Evolutionary conservation across 768 basidiomycete species (phyloP).

Genomic region (Leccinum boreale): DNA sequence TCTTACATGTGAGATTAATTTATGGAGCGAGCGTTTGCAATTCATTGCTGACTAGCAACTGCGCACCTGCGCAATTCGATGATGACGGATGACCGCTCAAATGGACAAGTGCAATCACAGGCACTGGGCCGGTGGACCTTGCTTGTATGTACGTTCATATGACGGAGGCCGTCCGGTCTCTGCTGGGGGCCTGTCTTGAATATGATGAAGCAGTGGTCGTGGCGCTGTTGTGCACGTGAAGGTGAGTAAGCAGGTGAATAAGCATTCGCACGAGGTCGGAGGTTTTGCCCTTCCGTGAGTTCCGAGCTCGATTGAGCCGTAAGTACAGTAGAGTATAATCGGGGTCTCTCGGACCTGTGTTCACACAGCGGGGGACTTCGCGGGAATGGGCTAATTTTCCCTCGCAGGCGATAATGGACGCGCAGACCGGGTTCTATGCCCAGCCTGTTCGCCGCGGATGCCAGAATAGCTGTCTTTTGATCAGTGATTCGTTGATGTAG

Average conservation of each 20-base stretch:
- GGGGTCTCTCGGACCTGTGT: constrained; percentile 56
- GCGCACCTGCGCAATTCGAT: background rate
- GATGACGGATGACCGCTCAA: background rate
- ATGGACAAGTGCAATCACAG: constrained; percentile 38
- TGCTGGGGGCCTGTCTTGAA: background rate
- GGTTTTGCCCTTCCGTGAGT: background rate
- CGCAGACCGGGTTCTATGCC: constrained; percentile 27
- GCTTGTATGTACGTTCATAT: background rate
- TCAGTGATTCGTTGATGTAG: constrained; percentile 29
- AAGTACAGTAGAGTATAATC: background rate
- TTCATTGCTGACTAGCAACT: background rate
- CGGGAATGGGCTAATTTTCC: background rate
- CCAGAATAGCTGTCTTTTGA: background rate
- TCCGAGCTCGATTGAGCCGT: constrained; percentile 63
- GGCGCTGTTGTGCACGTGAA: constrained; percentile 66
- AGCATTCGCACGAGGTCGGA: background rate
- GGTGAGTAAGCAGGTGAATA: constrained; percentile 38
- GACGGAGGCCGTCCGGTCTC: constrained; percentile 24
- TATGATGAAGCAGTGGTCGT: constrained; percentile 33
- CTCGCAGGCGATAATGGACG: constrained; percentile 54
- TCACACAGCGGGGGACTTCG: background rate
- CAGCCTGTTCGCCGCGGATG: constrained; percentile 59
- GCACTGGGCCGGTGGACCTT: constrained; percentile 27
- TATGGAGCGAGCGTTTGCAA: constrained; percentile 1
- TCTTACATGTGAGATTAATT: constrained; percentile 53